phyloP scores from a whole-genome alignment of 768 basidiomycete species.

The Dioszegia hungarica region DNA sequence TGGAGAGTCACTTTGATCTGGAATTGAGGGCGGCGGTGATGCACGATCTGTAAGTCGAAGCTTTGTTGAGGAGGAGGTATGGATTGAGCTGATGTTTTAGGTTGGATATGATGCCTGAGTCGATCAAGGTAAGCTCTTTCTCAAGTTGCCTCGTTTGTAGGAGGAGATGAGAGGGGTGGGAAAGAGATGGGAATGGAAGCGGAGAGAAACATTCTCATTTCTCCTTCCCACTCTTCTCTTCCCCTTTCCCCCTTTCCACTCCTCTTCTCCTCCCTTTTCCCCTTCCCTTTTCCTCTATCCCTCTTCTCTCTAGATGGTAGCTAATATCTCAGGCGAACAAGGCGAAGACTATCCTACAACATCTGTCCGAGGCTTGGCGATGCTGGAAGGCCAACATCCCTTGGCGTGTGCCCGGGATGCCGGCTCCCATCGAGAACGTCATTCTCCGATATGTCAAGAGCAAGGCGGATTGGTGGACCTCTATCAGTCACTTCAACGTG shows the following conservation, averaged over 20 bases:
- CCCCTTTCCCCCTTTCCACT: too few relatives aligned
- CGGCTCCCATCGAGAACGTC: conserved; percentile 96
- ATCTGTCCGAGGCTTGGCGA: conserved; percentile 96
- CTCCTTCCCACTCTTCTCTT: too few relatives aligned
- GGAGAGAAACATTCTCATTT: too few relatives aligned
- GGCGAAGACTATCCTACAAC: conserved; percentile 98
- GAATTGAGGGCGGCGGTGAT: conserved; percentile 97
- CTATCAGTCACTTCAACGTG: conserved; percentile 89
- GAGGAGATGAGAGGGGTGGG: too few relatives aligned
- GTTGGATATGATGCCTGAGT: conserved; percentile 99
- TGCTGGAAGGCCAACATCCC: conserved; percentile 73
- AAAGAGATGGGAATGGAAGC: too few relatives aligned
- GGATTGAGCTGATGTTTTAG: too few relatives aligned
- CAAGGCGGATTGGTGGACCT: conserved; percentile 99
- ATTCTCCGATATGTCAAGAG: conserved; percentile 98
- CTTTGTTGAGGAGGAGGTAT: not conserved
- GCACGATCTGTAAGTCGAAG: conserved; percentile 71
- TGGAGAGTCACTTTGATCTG: conserved; percentile 96
- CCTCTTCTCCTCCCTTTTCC: too few relatives aligned
- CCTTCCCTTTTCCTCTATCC: too few relatives aligned
- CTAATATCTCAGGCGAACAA: conserved; percentile 59
- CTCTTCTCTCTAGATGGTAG: not conserved
- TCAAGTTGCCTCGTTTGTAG: too few relatives aligned
- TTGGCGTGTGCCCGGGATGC: conserved; percentile 99
- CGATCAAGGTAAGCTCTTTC: not conserved